Base-by-base conservation (phyloP, 2,329 filamentous ascomycete genomes). In the Neonectria neomacrospora region DNA sequence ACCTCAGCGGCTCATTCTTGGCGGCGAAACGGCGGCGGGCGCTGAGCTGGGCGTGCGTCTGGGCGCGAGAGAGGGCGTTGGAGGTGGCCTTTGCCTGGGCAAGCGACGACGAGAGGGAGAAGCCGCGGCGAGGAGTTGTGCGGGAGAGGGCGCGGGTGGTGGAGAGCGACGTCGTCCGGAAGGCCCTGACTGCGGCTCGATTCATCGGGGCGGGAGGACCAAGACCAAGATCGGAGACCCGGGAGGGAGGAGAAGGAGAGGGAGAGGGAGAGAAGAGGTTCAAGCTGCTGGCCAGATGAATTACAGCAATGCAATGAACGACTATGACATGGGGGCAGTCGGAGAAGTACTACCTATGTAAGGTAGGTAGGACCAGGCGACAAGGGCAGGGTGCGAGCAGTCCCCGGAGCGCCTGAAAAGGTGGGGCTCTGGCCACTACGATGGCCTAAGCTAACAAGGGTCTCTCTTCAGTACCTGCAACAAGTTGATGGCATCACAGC, bases 101-200 rank as follows among this genome's bases (percentile, higher is more conserved):
- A 73, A 85, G 84, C 73, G 83, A 85, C 76, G 89, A 86, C 78
- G 88, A 86, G 10, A 67, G 62, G 69, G 73, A 71, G 70, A 77
- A 76, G 65, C 78, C 72, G 69, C 77, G 83, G 77, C 79, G 80
- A 67, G 80, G 80, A 66, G 74, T 67, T 18, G 67, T 82, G 73
- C 86, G 86, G 71, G 83, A 74, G 68, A 89, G 79, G 76, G 85
- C 86, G 75, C 75, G 89, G 78, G 87, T 85, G 73, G 85, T 85
- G 74, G 84, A 86, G 77, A 90, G 87, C 79, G 88, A 86, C 74
- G 87, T 88, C 75, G 89, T 88, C 82, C 91, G 88, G 78, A 91
- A 82, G 74, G 87, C 87, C 83, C 88, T 86, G 68, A 89, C 80
- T 71, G 88, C 86, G 79, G 86, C 90, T 81, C 90, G 90, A 87